Percentiles rank a stretch among this genome's conserved stretches.
phyloP scores from a whole-genome alignment of 2,329 filamentous ascomycete genomes.

The Gyromitra esculenta region DNA sequence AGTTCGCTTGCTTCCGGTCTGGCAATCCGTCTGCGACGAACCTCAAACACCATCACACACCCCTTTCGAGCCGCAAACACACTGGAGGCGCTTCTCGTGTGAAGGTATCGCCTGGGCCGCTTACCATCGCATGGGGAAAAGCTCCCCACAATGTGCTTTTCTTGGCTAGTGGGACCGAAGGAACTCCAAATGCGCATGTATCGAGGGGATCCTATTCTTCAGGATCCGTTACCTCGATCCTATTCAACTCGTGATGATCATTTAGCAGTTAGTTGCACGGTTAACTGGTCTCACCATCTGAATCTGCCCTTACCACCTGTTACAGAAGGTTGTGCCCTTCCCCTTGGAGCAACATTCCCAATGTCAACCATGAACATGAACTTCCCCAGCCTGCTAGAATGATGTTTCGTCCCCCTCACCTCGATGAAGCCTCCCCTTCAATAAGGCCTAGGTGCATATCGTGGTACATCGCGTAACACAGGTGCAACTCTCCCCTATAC shows the following conservation, averaged over 20 bases:
- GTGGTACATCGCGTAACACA: not conserved
- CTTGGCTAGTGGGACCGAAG: not conserved
- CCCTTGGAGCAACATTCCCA: slow-evolving; percentile 13
- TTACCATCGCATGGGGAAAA: not conserved
- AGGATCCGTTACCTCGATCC: not conserved
- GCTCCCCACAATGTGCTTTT: not conserved
- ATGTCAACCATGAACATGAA: slow-evolving; percentile 5
- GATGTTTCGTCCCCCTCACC: slow-evolving; percentile 26
- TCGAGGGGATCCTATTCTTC: not conserved
- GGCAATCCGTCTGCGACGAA: slow-evolving; percentile 16
- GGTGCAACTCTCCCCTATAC: slow-evolving; percentile 5
- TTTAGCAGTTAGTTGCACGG: slow-evolving; percentile 5
- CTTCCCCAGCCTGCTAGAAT: slow-evolving; percentile 17
- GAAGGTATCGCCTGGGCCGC: not conserved
- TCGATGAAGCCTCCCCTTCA: not conserved
- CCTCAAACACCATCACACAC: slow-evolving; percentile 30
- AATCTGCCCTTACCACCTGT: slow-evolving; percentile 16
- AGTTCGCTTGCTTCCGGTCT: slow-evolving; percentile 14
- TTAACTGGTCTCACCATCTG: slow-evolving; percentile 34
- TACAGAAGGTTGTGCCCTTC: slow-evolving; percentile 15
- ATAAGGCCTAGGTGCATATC: not conserved
- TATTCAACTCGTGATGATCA: not conserved
- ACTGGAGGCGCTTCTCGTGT: slow-evolving; percentile 31
- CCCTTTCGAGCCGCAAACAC: slow-evolving; percentile 26
- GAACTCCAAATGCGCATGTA: not conserved